Evolutionary conservation across 2,329 filamentous ascomycete genomes (phyloP).

Genomic region (Penicillium janthinellum): DNA sequence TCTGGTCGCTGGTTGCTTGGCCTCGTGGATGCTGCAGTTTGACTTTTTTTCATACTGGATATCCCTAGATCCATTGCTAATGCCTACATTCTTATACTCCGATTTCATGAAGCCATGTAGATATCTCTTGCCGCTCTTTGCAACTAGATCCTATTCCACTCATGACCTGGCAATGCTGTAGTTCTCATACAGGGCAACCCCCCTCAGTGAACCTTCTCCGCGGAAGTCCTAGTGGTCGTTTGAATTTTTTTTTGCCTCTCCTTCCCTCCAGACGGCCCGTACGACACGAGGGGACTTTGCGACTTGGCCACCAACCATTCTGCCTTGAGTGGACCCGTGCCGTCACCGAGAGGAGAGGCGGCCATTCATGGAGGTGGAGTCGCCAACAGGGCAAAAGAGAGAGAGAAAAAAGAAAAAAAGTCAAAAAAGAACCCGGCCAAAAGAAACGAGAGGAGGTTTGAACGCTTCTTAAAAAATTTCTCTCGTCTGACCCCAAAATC

Average conservation of each 20-base stretch:
- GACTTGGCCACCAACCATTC: constrained; percentile 13
- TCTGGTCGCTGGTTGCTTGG: neutral
- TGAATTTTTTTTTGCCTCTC: neutral
- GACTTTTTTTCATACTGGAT: neutral
- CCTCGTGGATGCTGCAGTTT: neutral
- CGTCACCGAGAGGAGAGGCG: constrained; percentile 10
- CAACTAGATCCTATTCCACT: neutral
- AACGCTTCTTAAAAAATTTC: neutral
- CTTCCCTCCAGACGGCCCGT: constrained; percentile 12
- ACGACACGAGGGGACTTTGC: constrained; percentile 11
- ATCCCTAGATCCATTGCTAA: neutral
- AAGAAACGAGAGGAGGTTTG: constrained; percentile 4
- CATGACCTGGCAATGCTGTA: neutral
- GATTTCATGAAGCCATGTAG: neutral
- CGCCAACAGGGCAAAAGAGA: constrained; percentile 10
- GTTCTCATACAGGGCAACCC: neutral
- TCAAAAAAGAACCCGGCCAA: constrained; percentile 9
- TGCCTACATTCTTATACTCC: neutral
- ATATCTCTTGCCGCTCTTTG: neutral
- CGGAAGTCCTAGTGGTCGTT: neutral
- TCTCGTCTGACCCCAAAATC: constrained; percentile 6
- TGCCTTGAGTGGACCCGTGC: constrained; percentile 20
- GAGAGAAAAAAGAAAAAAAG: constrained; percentile 16
- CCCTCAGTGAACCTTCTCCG: neutral
- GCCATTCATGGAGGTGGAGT: constrained; percentile 14